Evolutionary conservation across 2,329 filamentous ascomycete genomes (phyloP).

Genomic region (Nemania abortiva): DNA sequence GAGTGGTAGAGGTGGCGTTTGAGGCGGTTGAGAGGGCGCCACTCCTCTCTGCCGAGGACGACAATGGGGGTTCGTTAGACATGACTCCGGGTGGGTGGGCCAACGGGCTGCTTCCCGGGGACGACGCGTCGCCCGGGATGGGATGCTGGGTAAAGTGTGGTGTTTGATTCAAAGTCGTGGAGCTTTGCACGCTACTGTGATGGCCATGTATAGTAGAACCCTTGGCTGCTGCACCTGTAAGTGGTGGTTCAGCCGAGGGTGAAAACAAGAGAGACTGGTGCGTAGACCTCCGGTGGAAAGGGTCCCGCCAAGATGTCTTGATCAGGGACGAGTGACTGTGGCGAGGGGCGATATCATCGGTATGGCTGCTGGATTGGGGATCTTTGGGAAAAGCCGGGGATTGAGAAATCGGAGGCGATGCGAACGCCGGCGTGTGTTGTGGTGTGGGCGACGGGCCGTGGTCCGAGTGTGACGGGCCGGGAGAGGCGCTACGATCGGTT

Average conservation of each 20-base stretch:
- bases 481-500: slow-evolving; percentile 39
- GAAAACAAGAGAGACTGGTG: slow-evolving; percentile 29
- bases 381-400: slow-evolving; percentile 27
- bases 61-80: slow-evolving; percentile 58
- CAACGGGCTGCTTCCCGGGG: slow-evolving; percentile 55
- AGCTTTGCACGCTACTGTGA: slow-evolving; percentile 44
- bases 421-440: slow-evolving; percentile 27
- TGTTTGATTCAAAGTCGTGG: slow-evolving; percentile 38
- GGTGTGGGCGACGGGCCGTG: slow-evolving; percentile 36
- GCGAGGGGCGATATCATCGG: slow-evolving; percentile 33
- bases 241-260: slow-evolving; percentile 32
- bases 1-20: slow-evolving; percentile 41
- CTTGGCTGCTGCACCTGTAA: slow-evolving; percentile 35
- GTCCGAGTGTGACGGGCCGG: slow-evolving; percentile 17
- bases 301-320: slow-evolving; percentile 41
- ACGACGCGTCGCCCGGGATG: slow-evolving; percentile 62
- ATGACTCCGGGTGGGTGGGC: slow-evolving; percentile 60
- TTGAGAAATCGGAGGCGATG: slow-evolving; percentile 38
- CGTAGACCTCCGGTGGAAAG: slow-evolving; percentile 37
- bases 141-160: slow-evolving; percentile 54
- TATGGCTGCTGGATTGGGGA: slow-evolving; percentile 35
- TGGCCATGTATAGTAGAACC: slow-evolving; percentile 40
- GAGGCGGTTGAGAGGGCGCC: slow-evolving; percentile 50
- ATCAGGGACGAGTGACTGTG: slow-evolving; percentile 32
- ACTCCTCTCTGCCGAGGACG: slow-evolving; percentile 57